phyloP scores from a whole-genome alignment of 2,329 filamentous ascomycete species.

The Colletotrichum sp. region DNA sequence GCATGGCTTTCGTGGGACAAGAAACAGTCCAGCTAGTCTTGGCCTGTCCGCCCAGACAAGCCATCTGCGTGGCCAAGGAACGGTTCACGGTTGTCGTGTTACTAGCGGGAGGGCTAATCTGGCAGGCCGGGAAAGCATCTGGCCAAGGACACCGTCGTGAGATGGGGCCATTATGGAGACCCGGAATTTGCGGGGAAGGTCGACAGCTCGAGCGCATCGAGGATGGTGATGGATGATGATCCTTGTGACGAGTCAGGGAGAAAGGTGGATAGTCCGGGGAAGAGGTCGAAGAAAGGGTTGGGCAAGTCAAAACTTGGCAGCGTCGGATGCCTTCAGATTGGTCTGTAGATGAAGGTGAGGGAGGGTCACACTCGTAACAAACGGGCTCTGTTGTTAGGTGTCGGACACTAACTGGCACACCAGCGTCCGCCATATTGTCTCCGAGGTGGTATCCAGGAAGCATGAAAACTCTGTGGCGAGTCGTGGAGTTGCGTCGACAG shows the following conservation, averaged over 20 bases:
- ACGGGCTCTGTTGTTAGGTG: neutral
- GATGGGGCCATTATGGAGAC: neutral
- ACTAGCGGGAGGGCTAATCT: constrained; percentile 20
- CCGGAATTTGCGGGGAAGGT: constrained; percentile 16
- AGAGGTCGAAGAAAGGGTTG: neutral
- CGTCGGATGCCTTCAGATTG: neutral
- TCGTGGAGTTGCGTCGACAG: constrained; percentile 9
- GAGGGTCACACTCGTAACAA: neutral
- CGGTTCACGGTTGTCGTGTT: constrained; percentile 15
- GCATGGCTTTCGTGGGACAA: constrained; percentile 1
- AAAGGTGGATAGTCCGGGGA: constrained; percentile 17
- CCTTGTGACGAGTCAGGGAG: constrained; percentile 7
- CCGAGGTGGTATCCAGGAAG: constrained; percentile 1
- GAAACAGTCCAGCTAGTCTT: neutral
- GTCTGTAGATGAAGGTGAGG: neutral
- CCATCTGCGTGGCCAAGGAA: constrained; percentile 12
- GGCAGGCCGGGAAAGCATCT: constrained; percentile 2
- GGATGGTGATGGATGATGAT: neutral
- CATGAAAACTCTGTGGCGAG: neutral
- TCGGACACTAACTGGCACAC: neutral
- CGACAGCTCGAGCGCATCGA: neutral
- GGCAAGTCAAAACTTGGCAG: neutral
- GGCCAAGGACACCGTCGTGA: neutral
- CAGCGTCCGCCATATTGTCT: neutral
- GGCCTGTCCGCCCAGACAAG: neutral